Conservation (phyloP, 495 filamentous ascomycete genomes). For the Bathelium albidoporum region DNA sequence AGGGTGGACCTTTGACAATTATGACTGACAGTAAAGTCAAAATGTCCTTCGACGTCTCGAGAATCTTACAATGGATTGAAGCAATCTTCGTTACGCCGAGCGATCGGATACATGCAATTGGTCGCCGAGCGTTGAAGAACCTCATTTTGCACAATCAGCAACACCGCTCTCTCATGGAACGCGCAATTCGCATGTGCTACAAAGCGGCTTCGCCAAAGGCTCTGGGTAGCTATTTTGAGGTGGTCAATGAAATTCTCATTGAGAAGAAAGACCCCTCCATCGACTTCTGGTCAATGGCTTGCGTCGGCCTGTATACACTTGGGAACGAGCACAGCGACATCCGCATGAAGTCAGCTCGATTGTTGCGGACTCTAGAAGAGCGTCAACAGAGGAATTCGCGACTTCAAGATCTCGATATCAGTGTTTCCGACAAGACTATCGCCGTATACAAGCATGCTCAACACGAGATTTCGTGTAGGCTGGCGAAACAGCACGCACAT, state of each 20-base stretch:
- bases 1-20: conserved; percentile 78
- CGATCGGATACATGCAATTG: conserved; percentile 86
- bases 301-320: conserved; percentile 78
- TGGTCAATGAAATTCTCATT: conserved; percentile 74
- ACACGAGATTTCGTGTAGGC: conserved; percentile 84
- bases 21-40: conserved; percentile 72
- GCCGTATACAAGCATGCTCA: conserved; percentile 96
- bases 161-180: conserved; percentile 69
- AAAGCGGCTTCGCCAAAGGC: conserved; percentile 64
- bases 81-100: conserved; percentile 83
- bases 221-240: conserved; percentile 90
- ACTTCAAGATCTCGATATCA: conserved; percentile 94
- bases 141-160: conserved; percentile 83
- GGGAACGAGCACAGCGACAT: conserved; percentile 84
- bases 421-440: conserved; percentile 94
- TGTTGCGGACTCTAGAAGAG: conserved; percentile 75
- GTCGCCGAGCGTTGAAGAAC: conserved; percentile 80
- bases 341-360: conserved; percentile 74
- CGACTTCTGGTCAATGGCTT: conserved; percentile 81
- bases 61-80: conserved; percentile 90
- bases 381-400: conserved; percentile 76
- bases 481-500: conserved; percentile 81
- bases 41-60: conserved; percentile 80
- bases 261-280: conserved; percentile 58
- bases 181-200: conserved; percentile 85